Evolutionary conservation across 108 stramenopile genomes (phyloP), one percentile per base, ranked within the genome.

Genomic region (Poteriospumella lacustris): DNA sequence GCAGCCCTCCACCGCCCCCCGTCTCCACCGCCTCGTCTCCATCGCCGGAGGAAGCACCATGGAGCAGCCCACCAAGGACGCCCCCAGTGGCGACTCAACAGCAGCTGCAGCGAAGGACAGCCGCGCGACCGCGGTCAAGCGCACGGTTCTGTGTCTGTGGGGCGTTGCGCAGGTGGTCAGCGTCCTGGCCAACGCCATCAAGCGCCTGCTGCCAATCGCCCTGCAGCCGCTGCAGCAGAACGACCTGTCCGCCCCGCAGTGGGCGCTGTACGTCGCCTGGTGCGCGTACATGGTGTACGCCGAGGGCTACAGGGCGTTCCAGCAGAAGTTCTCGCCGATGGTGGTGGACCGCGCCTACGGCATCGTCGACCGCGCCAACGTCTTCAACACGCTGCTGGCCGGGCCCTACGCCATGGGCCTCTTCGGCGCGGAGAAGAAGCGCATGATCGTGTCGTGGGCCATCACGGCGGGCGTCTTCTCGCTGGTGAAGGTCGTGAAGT

Each of bases 251-350:
- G 5, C 68, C 43, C 33, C 42, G 3, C 76, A 47, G 33, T 82
- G 83, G 84, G 79, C 76, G 0, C 72, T 47, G 39, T 85, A 78
- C 85, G 82, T 58, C 1, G 56, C 41, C 0, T 82, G 85, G 26
- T 39, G 58, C 2, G 42, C 42, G 42, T 15, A 70, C 68, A 87
- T 86, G 81, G 93, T 93, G 40, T 95, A 97, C 78, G 92, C 88
- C 41, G 96, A 97, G 84, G 96, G 96, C 42, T 94, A 94, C 89
- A 95, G 94, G 83, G 96, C 91, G 40, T 97, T 97, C 87, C 94
- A 97, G 82, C 76, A 80, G 34, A 97, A 97, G 79, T 95, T 97
- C 73, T 89, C 90, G 29, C 96, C 96, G 2, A 88, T 97, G 44
- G 94, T 95, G 28, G 96, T 97, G 19, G 85, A 91, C 58, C 91